Evolutionary conservation across 2,329 filamentous ascomycete genomes (phyloP).

Genomic region (Colletotrichum orbiculare): DNA sequence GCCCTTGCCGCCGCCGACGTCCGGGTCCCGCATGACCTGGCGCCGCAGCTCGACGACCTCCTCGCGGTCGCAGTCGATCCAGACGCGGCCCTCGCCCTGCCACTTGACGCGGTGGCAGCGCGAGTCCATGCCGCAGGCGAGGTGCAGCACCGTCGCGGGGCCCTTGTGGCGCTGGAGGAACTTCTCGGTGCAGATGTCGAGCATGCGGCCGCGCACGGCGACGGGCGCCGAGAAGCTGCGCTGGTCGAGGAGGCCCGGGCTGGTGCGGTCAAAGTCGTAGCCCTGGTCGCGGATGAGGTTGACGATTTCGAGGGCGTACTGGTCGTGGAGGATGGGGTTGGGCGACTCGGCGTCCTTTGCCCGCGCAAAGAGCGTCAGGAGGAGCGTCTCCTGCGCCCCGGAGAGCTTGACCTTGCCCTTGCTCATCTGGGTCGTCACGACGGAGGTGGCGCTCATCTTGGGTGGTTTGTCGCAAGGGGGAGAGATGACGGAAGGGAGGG

Average conservation of each 20-base stretch:
- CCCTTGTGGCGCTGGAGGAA: conserved; percentile 41
- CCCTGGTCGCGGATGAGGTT: conserved; percentile 18
- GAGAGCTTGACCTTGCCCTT: conserved; percentile 29
- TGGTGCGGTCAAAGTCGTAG: conserved; percentile 28
- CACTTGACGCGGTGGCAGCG: conserved; percentile 40
- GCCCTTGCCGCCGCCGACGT: background rate
- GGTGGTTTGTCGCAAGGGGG: no score
- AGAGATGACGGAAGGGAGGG: no score
- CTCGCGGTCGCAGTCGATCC: conserved; percentile 50
- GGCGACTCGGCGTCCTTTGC: conserved; percentile 31
- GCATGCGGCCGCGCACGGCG: conserved; percentile 27
- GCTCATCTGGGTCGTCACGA: background rate
- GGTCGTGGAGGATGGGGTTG: conserved; percentile 34
- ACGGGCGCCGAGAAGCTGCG: background rate
- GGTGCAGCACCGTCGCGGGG: conserved; percentile 43
- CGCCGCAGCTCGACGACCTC: conserved; percentile 47
- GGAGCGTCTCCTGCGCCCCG: conserved; percentile 36
- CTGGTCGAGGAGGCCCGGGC: background rate
- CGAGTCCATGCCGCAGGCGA: conserved; percentile 47
- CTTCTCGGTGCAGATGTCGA: conserved; percentile 41
- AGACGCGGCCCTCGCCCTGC: conserved; percentile 40
- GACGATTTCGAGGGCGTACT: conserved; percentile 29
- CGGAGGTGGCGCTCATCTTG: no score
- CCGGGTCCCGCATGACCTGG: conserved; percentile 39
- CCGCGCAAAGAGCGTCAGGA: conserved; percentile 35